phyloP scores from a whole-genome alignment of 2,329 filamentous ascomycete species.

The Laburnicola sp. region DNA sequence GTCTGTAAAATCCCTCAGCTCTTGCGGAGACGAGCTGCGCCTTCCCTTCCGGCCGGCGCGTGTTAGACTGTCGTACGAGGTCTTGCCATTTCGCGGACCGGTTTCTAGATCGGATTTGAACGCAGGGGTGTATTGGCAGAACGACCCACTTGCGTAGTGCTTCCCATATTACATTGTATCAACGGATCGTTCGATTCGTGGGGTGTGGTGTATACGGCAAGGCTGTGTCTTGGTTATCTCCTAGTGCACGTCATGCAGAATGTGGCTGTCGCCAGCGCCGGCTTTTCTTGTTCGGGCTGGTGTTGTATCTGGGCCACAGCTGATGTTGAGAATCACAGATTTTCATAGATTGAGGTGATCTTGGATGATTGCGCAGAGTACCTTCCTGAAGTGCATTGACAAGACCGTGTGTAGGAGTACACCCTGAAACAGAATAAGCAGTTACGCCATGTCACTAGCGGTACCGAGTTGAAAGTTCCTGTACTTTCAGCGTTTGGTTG shows the following conservation, averaged over 20 bases:
- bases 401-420: too few species aligned
- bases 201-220: background rate
- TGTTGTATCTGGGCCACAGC: too few species aligned
- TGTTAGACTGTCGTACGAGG: constrained; percentile 11
- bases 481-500: too few species aligned
- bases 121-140: constrained; percentile 12
- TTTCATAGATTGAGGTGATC: too few species aligned
- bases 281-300: background rate
- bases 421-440: too few species aligned
- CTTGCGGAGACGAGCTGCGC: constrained; percentile 2
- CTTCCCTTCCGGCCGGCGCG: background rate
- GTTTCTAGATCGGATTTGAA: constrained; percentile 6
- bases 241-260: background rate
- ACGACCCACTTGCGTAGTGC: constrained; percentile 3
- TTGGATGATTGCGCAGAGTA: too few species aligned
- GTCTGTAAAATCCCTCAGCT: background rate
- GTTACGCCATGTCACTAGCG: too few species aligned
- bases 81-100: constrained; percentile 8
- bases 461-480: too few species aligned
- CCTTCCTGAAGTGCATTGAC: too few species aligned
- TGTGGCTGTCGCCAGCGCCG: background rate
- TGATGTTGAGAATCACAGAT: too few species aligned
- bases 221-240: background rate
- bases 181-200: background rate
- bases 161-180: constrained; percentile 2